Evolutionary conservation across 306 rosid species (phyloP).

Genomic region (Dryas alaskensis): DNA sequence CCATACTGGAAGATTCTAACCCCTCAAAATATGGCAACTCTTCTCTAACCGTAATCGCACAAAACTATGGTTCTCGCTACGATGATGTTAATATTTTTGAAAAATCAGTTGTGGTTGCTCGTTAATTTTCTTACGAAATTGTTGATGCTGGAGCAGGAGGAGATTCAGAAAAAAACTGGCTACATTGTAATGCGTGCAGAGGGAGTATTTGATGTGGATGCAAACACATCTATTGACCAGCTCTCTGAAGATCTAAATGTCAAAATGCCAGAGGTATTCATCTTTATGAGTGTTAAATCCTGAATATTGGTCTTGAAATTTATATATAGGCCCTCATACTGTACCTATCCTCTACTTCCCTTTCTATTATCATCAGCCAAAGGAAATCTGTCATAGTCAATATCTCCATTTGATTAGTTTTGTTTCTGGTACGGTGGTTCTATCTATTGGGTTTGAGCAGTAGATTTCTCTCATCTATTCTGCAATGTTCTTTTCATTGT

Average conservation of each 20-base stretch:
- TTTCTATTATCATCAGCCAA: neutral
- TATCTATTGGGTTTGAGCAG: neutral
- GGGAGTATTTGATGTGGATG: constrained; percentile 95
- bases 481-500: neutral
- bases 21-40: neutral
- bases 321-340: neutral
- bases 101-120: neutral
- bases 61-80: neutral
- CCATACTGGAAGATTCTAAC: neutral
- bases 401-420: neutral
- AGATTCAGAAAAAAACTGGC: constrained; percentile 98
- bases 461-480: neutral
- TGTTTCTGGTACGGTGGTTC: neutral
- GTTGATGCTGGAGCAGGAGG: constrained; percentile 62
- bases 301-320: constrained; percentile 4
- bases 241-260: constrained; percentile 90
- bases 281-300: constrained; percentile 6
- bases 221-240: constrained; percentile 95
- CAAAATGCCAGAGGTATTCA: constrained; percentile 91
- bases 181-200: constrained; percentile 95
- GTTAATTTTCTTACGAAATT: constrained; percentile 15
- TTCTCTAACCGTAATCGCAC: neutral
- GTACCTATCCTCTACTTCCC: neutral
- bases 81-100: neutral
- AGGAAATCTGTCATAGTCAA: neutral